Conservation (phyloP, 2,329 filamentous ascomycete genomes). For the Allantophomopsis lycopodina region DNA sequence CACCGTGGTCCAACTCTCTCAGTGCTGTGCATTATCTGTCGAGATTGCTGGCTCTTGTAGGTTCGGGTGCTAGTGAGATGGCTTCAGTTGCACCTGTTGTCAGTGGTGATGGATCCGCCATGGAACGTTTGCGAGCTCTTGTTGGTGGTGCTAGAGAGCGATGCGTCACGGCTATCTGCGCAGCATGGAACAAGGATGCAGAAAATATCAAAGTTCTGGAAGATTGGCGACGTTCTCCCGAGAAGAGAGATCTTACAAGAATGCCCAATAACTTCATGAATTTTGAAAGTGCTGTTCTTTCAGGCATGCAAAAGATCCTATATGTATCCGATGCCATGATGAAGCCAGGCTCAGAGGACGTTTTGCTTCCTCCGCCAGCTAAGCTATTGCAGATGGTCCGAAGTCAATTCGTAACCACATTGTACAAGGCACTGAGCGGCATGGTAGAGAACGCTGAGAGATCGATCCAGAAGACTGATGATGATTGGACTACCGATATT, state of each 20-base stretch:
- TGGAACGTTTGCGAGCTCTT: constrained; percentile 63
- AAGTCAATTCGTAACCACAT: constrained; percentile 80
- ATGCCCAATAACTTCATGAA: constrained; percentile 80
- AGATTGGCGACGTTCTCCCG: constrained; percentile 77
- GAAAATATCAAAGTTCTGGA: constrained; percentile 87
- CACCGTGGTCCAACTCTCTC: constrained; percentile 79
- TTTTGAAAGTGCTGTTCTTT: constrained; percentile 71
- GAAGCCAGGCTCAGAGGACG: constrained; percentile 59
- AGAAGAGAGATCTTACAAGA: constrained; percentile 75
- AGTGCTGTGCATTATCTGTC: constrained; percentile 86
- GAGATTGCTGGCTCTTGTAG: constrained; percentile 68
- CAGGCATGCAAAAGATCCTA: constrained; percentile 86
- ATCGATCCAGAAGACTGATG: constrained; percentile 41
- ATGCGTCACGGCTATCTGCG: constrained; percentile 72
- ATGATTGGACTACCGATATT: constrained; percentile 18
- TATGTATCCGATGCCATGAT: constrained; percentile 80
- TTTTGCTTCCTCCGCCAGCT: constrained; percentile 71
- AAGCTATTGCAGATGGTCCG: constrained; percentile 87
- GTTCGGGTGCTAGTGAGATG: constrained; percentile 79
- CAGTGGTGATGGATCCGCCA: constrained; percentile 35
- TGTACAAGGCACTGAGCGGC: constrained; percentile 88
- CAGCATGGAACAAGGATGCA: constrained; percentile 85
- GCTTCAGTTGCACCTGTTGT: constrained; percentile 58
- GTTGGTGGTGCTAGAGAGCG: constrained; percentile 73
- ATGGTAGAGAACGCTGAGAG: constrained; percentile 95